Evolutionary conservation across 2,329 filamentous ascomycete species (phyloP), one percentile per base, ranked within the genome.

Genomic region (Cladophialophora chaetospira): DNA sequence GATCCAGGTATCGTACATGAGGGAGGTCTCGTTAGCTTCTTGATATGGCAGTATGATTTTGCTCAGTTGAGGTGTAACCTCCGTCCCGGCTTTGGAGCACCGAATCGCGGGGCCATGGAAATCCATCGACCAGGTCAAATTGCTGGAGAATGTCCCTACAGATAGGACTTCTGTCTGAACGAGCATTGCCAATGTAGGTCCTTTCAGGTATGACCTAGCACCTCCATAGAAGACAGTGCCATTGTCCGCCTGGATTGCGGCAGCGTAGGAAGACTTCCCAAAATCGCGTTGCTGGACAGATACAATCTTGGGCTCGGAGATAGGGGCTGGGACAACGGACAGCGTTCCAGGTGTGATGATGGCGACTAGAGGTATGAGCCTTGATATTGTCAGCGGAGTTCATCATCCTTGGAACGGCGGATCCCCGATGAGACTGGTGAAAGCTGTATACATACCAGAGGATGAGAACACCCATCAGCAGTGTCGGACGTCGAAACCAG

Each of bases 251-350:
- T 15, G 5, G 21, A 40, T 13, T 15, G 31, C 15, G 5, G 36
- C 48, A 6, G 11, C 48, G 26, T 40, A 51, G 19, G 38, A 51
- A 15, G 21, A n/a, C 19, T 42, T 38, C 6, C 48, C 48, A 11
- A 25, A 51, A 42, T 51, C 33, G 11, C 48, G 48, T 21, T 51
- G 48, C n/a, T 42, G 48, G 5, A 51, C 35, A 28, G 48, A 69
- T 68, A 53, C 58, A 65, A 1, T 77, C 73, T 73, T 77, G 75
- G 56, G 45, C 77, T 29, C 68, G 70, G 38, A 76, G 75, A 58
- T 75, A 72, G 55, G 69, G 64, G 51, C 53, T 59, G 46, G 51
- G 73, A 9, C 58, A 8, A 52, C 46, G 4, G 54, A 53, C 11
- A 57, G 26, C 13, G 54, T 45, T 17, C 54, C 54, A 8, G 54